Base-by-base conservation (phyloP, 2,329 filamentous ascomycete genomes). In the Cryphonectria japonica region DNA sequence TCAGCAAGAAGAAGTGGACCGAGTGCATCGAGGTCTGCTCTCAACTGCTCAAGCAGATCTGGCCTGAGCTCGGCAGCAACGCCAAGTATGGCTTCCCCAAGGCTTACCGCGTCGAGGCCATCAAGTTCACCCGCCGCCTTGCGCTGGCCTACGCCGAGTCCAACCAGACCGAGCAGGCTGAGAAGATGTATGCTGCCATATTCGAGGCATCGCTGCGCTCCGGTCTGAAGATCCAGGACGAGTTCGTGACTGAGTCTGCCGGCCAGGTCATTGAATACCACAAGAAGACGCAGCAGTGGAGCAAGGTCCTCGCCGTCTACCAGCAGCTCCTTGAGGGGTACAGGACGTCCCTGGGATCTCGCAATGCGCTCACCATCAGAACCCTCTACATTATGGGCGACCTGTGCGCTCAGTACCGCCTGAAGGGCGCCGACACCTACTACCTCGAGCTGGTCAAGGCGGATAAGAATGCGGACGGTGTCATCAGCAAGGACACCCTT, bases 401-500 rank as follows among this genome's bases (percentile, higher is more conserved):
- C 67, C 43, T 75, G 16, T 75, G 70, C 66, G 72, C 73, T 61
- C 72, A 75, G 67, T 70, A 77, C 63, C 74, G 74, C 68, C 71
- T 73, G 50, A 75, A 73, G 50, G 74, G 69, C 29, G 75, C 76
- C 19, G 74, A 77, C 54, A 67, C 43, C n/a, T 76, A 76, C 61
- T 78, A 78, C 67, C 72, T 69, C 19, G 73, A 74, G 69, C 73
- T 78, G 41, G 65, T 73, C 62, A 76, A 71, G 67, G 72, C 73
- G 1, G 68, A 74, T 43, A 75, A 75, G 69, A 71, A 59, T 73
- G 81, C 81, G 69, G 79, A 82, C 59, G 78, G 80, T 26, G 73
- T 79, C 0, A 79, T 81, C 64, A 79, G 83, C 72, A 77, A 79
- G 29, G 77, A 81, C 70, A 80, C 82, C 0, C 75, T 83, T 39